These are phyloP conservation scores for Medicago lupulina DNA, from an alignment of 306 rosid species.

Conservation along the genomic window DNA sequence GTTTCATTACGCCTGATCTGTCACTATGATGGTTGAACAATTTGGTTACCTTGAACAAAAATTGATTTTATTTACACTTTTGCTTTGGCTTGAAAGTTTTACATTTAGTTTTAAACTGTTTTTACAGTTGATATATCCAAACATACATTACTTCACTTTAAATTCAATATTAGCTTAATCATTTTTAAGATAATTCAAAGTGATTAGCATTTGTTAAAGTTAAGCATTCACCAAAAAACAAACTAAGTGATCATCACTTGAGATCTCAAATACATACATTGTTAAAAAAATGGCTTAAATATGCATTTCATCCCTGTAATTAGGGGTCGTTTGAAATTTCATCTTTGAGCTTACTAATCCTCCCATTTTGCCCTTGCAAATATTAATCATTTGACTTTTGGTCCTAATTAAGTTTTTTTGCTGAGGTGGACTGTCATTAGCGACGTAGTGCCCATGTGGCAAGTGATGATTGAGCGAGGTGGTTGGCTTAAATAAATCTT, in stretches of 20 bases:
- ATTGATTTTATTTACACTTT: constrained; percentile 2
- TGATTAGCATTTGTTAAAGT: not conserved
- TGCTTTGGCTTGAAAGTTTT: not conserved
- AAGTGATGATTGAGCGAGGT: no score
- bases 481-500: no score
- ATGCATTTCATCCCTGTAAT: no score
- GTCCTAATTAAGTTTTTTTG: no score
- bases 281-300: no score
- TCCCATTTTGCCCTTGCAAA: no score
- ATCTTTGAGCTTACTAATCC: no score
- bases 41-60: not conserved
- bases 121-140: not conserved
- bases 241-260: constrained; percentile 1
- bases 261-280: not conserved
- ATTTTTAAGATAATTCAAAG: not conserved
- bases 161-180: not conserved
- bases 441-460: no score
- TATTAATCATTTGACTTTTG: no score
- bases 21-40: not conserved
- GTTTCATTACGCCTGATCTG: not conserved
- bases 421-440: no score
- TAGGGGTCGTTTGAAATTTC: no score
- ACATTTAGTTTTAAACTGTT: not conserved
- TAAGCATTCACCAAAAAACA: not conserved
- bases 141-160: not conserved